These are phyloP conservation scores for Chaetoceros tenuissimus DNA, from an alignment of 108 stramenopile genomes.

Conservation along the genomic window DNA sequence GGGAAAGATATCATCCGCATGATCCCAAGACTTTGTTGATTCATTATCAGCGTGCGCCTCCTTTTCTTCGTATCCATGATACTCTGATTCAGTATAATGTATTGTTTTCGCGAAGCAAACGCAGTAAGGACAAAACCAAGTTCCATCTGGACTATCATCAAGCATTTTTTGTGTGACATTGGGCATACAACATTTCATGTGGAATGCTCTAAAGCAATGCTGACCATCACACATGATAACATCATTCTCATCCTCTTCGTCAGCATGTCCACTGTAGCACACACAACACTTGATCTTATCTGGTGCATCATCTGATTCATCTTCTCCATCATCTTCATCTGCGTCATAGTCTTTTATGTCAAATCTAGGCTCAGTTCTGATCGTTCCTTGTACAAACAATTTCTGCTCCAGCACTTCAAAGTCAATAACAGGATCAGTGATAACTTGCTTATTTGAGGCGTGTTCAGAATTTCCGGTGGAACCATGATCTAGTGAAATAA, in stretches of 20 bases:
- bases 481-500: slow-evolving; percentile 3
- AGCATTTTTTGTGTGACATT: slow-evolving; percentile 33
- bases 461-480: too few relatives aligned
- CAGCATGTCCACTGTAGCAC: slow-evolving; percentile 36
- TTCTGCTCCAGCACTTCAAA: neutral
- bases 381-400: neutral
- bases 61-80: slow-evolving; percentile 10
- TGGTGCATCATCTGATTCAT: slow-evolving; percentile 50
- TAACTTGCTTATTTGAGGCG: too few relatives aligned
- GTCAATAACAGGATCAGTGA: too few relatives aligned
- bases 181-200: slow-evolving; percentile 71
- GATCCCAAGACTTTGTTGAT: slow-evolving; percentile 44
- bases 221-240: slow-evolving; percentile 44
- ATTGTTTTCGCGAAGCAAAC: slow-evolving; percentile 17
- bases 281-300: slow-evolving; percentile 66
- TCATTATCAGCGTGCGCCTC: slow-evolving; percentile 14
- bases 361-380: neutral
- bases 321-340: slow-evolving; percentile 20
- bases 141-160: slow-evolving; percentile 43
- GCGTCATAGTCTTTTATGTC: slow-evolving; percentile 2
- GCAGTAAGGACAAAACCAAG: slow-evolving; percentile 85
- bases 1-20: slow-evolving; percentile 67
- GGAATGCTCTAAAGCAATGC: slow-evolving; percentile 71
- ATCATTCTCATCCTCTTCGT: slow-evolving; percentile 48
- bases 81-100: neutral